Percentiles rank a stretch among this genome's conserved stretches.
These are phyloP conservation scores for Pseudozyma flocculosa DNA, from an alignment of 1,284 basidiomycete genomes.

Conservation along the genomic window DNA sequence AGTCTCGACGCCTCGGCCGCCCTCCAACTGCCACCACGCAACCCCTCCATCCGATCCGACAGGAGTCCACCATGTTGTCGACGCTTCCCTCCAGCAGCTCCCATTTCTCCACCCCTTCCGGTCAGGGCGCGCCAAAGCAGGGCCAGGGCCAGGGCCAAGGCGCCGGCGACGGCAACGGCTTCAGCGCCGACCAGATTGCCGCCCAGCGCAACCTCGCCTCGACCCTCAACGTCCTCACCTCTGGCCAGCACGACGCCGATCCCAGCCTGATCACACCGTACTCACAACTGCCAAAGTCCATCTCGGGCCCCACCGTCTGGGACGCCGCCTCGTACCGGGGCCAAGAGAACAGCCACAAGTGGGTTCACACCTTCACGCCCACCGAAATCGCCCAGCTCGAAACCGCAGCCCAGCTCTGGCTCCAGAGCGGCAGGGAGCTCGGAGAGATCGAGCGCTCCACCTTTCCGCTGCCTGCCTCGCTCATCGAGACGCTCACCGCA, in stretches of 20 bases:
- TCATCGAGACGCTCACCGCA: conserved; percentile 24
- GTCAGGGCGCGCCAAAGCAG: neutral
- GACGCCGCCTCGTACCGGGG: conserved; percentile 51
- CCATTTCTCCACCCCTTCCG: conserved; percentile 6
- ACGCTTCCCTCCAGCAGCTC: conserved; percentile 9
- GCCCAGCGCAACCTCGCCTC: conserved; percentile 43
- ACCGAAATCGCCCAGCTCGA: conserved; percentile 41
- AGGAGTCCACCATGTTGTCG: conserved; percentile 23
- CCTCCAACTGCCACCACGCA: too few relatives aligned
- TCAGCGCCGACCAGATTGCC: conserved; percentile 29
- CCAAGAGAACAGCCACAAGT: conserved; percentile 33
- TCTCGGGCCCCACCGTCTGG: conserved; percentile 52
- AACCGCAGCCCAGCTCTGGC: conserved; percentile 32
- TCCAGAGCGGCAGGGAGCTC: conserved; percentile 36
- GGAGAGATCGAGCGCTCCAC: conserved; percentile 50
- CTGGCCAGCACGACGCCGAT: conserved; percentile 48
- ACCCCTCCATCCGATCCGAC: too few relatives aligned
- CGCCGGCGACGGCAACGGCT: conserved; percentile 22
- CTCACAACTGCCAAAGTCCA: conserved; percentile 54
- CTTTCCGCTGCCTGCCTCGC: conserved; percentile 39
- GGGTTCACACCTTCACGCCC: conserved; percentile 41
- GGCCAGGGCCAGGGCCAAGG: conserved; percentile 7
- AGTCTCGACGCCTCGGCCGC: too few relatives aligned
- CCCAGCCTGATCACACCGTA: conserved; percentile 48
- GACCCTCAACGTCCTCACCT: conserved; percentile 42